phyloP scores from a whole-genome alignment of 2,329 filamentous ascomycete genomes.

The Aspergillus amoenus region DNA sequence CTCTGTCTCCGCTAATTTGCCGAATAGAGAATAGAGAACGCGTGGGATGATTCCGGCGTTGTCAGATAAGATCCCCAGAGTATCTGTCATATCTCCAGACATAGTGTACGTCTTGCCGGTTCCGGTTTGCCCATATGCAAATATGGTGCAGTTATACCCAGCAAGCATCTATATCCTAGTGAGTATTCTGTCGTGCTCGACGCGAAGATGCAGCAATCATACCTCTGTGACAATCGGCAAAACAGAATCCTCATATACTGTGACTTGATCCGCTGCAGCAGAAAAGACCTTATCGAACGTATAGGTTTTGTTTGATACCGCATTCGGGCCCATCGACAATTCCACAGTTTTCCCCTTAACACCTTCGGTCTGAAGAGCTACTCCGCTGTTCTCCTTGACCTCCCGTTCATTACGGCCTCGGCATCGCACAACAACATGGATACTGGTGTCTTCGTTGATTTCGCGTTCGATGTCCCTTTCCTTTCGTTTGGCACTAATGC shows the following conservation, averaged over 20 bases:
- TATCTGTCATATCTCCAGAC: constrained; percentile 95
- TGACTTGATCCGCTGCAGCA: constrained; percentile 85
- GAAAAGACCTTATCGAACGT: constrained; percentile 97
- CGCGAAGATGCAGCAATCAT: constrained; percentile 24
- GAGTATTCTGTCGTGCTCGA: not conserved
- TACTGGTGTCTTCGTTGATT: constrained; percentile 81
- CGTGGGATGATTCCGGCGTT: constrained; percentile 93
- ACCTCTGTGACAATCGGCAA: constrained; percentile 91
- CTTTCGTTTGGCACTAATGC: constrained; percentile 73
- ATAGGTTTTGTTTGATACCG: constrained; percentile 93
- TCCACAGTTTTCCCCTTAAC: constrained; percentile 81
- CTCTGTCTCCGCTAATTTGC: constrained; percentile 78
- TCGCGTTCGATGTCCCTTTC: constrained; percentile 78
- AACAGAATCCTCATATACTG: constrained; percentile 95
- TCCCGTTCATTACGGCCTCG: constrained; percentile 90
- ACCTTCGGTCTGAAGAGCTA: constrained; percentile 86
- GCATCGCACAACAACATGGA: constrained; percentile 95
- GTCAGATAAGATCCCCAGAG: constrained; percentile 80
- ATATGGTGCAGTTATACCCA: constrained; percentile 97
- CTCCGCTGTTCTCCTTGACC: constrained; percentile 88
- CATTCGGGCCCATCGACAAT: constrained; percentile 87
- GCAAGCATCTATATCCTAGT: constrained; percentile 68
- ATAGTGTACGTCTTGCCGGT: constrained; percentile 99
- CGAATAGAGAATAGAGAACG: constrained; percentile 82
- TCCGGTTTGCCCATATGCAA: constrained; percentile 96